Conservation (phyloP, 2,329 filamentous ascomycete species). For the Trichoderma gracile region DNA sequence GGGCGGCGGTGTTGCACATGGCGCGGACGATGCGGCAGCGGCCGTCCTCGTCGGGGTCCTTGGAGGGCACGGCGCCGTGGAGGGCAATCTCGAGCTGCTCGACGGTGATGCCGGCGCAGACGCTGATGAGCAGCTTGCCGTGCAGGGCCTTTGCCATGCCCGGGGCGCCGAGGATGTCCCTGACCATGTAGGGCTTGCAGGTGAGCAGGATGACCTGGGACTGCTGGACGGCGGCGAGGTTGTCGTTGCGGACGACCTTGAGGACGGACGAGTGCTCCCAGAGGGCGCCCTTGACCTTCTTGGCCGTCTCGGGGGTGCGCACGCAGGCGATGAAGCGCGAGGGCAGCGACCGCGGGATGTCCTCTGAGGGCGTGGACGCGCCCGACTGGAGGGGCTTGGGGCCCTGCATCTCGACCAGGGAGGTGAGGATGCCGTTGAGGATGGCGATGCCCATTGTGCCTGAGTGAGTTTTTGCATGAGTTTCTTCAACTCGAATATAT, state of each 20-base stretch:
- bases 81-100: constrained; percentile 66
- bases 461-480: constrained; percentile 38
- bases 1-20: constrained; percentile 81
- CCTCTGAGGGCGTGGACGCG: constrained; percentile 47
- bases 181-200: constrained; percentile 78
- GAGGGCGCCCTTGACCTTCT: constrained; percentile 67
- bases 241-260: constrained; percentile 69
- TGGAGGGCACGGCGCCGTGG: constrained; percentile 55
- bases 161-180: constrained; percentile 64
- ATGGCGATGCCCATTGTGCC: constrained; percentile 86
- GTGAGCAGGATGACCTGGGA: constrained; percentile 74
- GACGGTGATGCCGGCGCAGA: constrained; percentile 74
- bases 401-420: constrained; percentile 57
- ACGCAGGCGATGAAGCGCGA: constrained; percentile 81
- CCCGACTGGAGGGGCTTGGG: constrained; percentile 50
- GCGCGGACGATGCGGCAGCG: constrained; percentile 70
- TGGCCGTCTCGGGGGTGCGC: constrained; percentile 66
- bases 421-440: constrained; percentile 74
- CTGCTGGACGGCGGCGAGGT: constrained; percentile 64
- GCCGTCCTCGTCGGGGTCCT: constrained; percentile 48
- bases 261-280: constrained; percentile 62
- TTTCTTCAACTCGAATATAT: background rate
- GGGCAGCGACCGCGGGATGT: constrained; percentile 61
- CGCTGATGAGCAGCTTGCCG: constrained; percentile 79
- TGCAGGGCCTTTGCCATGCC: constrained; percentile 72